Percentiles rank a stretch among this genome's conserved stretches.
Conservation (phyloP, 2,329 filamentous ascomycete genomes). For the Botrytis galanthina region DNA sequence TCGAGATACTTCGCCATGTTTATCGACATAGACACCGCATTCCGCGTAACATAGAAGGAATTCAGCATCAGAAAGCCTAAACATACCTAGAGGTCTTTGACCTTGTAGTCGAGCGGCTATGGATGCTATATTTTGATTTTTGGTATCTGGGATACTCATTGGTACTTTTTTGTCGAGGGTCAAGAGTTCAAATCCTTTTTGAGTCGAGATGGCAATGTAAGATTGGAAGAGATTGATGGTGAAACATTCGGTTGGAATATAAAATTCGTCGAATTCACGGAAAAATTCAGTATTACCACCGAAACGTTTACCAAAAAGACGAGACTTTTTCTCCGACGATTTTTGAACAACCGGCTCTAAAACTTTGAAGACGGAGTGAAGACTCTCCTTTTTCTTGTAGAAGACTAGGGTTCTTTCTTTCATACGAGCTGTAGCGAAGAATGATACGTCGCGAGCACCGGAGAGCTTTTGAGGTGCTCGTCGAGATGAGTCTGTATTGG, state of each 20-base stretch:
- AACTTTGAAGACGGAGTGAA: slow-evolving; percentile 94
- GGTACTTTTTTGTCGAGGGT: slow-evolving; percentile 96
- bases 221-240: slow-evolving; percentile 95
- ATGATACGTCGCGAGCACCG: slow-evolving; percentile 86
- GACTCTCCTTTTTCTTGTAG: slow-evolving; percentile 92
- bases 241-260: slow-evolving; percentile 92
- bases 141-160: slow-evolving; percentile 87
- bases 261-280: slow-evolving; percentile 98
- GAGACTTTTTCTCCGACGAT: slow-evolving; percentile 76
- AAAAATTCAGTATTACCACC: slow-evolving; percentile 87
- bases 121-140: slow-evolving; percentile 75
- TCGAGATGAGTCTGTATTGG: slow-evolving; percentile 68
- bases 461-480: slow-evolving; percentile 89
- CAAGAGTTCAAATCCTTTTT: slow-evolving; percentile 91
- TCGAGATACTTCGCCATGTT: slow-evolving; percentile 91
- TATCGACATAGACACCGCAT: slow-evolving; percentile 96
- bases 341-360: slow-evolving; percentile 95
- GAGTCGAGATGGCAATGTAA: slow-evolving; percentile 85
- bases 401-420: slow-evolving; percentile 93
- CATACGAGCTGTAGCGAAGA: slow-evolving; percentile 95
- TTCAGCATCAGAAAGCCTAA: slow-evolving; percentile 86
- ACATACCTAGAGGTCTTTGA: slow-evolving; percentile 91
- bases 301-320: slow-evolving; percentile 57
- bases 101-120: slow-evolving; percentile 82
- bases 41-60: slow-evolving; percentile 94